Evolutionary conservation across 768 basidiomycete species (phyloP), one percentile per base, ranked within the genome.

Genomic region (Suillus fuscotomentosus): DNA sequence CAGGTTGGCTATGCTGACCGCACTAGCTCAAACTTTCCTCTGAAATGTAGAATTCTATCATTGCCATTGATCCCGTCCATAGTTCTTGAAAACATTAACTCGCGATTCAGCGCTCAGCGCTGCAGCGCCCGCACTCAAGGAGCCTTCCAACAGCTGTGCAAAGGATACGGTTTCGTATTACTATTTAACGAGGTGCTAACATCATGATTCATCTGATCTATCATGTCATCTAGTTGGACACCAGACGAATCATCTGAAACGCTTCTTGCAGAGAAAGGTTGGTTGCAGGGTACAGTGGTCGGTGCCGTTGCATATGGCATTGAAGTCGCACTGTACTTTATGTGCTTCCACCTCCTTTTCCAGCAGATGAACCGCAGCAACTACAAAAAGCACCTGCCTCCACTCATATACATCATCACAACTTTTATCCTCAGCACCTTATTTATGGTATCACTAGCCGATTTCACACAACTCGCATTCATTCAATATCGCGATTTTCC

Each of bases 401-500:
- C 65, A 7, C 38, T 67, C 34, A 15, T 43, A n/a, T 69, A 60
- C 22, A 24, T 65, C n/a, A 14, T 13, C 7, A 9, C 64, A 27
- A 53, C 66, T 38, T 63, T 64, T 22, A 60, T 38, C 2, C 57
- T 76, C 13, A 71, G 68, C 27, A 72, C 72, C 2, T 27, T 72
- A 31, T 72, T 64, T 57, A 63, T 72, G 59, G 22, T 59, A 15
- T 41, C 64, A 7, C 65, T 67, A 5, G 63, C 71, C 2, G 63
- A 70, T 11, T 70, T 76, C 51, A 68, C 68, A 0, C 73, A 75
- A 42, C 65, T 74, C 60, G 65, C 69, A 1, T 77, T 76, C 60
- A 70, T 78, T 43, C 71, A 78, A 61, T 53, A 71, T 50, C 71
- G 77, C 3, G 70, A 76, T 54, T 77, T 69, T 41, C 72, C 72